These are phyloP conservation scores for Cyberlindnera meyerae DNA, from an alignment of 805 yeast genomes.

Conservation along the genomic window DNA sequence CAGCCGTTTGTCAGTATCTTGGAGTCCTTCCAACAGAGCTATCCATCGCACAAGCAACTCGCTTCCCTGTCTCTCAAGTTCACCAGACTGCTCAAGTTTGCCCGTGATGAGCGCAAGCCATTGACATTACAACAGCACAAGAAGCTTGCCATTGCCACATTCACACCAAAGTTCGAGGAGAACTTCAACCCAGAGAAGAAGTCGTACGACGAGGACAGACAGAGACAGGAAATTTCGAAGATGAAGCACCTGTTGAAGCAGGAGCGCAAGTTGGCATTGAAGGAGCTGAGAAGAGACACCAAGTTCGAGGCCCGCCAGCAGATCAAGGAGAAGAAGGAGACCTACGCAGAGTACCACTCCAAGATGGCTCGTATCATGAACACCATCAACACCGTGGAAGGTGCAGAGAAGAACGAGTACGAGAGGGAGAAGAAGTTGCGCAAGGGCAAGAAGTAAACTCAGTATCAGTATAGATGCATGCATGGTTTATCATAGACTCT, in stretches of 20 bases:
- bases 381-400: constrained; percentile 88
- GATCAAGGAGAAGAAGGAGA: constrained; percentile 69
- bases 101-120: constrained; percentile 54
- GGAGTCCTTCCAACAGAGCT: constrained; percentile 33
- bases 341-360: constrained; percentile 75
- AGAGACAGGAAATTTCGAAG: constrained; percentile 78
- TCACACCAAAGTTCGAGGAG: constrained; percentile 90
- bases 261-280: constrained; percentile 82
- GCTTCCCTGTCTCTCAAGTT: constrained; percentile 39
- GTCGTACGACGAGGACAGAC: constrained; percentile 78
- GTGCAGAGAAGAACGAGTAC: constrained; percentile 89
- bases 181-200: constrained; percentile 94
- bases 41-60: constrained; percentile 32
- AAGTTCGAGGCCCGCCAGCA: constrained; percentile 84
- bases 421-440: constrained; percentile 77
- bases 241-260: constrained; percentile 82
- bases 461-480: no score
- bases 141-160: constrained; percentile 78
- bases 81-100: constrained; percentile 44
- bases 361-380: constrained; percentile 86
- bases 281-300: constrained; percentile 86
- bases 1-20: constrained; percentile 42
- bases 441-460: constrained; percentile 38
- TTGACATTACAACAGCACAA: constrained; percentile 77
- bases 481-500: no score